Evolutionary conservation across 2,329 filamentous ascomycete species (phyloP), one percentile per base, ranked within the genome.

Genomic region (Fusarium gaditjirri): DNA sequence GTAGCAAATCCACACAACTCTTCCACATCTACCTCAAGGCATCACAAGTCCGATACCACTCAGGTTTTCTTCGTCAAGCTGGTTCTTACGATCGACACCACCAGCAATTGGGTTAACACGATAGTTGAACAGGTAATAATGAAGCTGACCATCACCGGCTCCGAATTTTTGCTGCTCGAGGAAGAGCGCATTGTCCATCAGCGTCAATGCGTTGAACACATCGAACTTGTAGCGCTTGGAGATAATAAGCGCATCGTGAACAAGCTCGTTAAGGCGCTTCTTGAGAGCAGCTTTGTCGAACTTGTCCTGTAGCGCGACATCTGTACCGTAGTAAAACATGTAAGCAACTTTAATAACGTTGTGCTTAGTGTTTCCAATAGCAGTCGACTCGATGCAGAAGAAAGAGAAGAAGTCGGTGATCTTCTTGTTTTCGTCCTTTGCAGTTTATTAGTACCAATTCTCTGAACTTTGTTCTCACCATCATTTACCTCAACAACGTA

Each of bases 121-220:
- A 86, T 98, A 99, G 84, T 99, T 99, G 88, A 97, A 99, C 36
- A 99, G 86, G 82, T 99, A 99, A 84, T 95, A 99, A 82, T 99
- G 94, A 76, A 99, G 86, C 81, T 96, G 94, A 50, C 96, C 96
- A 80, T 99, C 96, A 36, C 96, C 96, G 9, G 93, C 91, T 47
- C 95, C 96, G 78, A 98, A 99, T 82, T 97, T 97, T 79, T 98
- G 94, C 75, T 98, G 88, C 79, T 95, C 92, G 10, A 99, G 87
- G 88, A 99, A 98, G 25, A 98, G 87, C 2, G 91, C 92, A 81
- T 99, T 99, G 82, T 99, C 95, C 83, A 97, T 92, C 42, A 98
- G 87, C 0, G 95, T 97, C 61, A 99, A 87, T 0, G 94, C 95
- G 79, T 99, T 99, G 86, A 98, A 97, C 65, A 99, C 96, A 80